Evolutionary conservation across 371 early-diverging fungal genomes (phyloP), one percentile per base, ranked within the genome.

Genomic region (Parasitella parasitica): DNA sequence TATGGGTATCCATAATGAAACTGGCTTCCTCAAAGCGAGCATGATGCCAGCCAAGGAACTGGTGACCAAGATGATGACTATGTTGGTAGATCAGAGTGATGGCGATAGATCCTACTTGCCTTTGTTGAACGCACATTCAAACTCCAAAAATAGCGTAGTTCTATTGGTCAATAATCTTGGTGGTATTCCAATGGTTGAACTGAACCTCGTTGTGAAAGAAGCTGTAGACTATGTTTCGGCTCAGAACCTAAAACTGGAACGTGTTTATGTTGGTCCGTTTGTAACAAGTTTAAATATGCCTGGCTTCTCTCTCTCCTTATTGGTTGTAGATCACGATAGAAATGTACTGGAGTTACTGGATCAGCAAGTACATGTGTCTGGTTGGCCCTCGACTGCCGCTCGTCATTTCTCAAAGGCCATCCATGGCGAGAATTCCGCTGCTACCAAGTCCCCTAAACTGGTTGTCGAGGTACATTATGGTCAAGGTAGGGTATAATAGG

Each of bases 141-240:
- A 27, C 4, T 41, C 53, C 8, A 61, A 59, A 16, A 59, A 68
- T 4, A 64, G 69, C 2, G 78, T 89, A 11, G 81, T 84, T 9
- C 57, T 94, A 18, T 55, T 94, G 38, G 78, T 93, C 32, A 94
- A 94, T 69, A 94, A 94, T 72, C 76, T 92, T 11, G 94, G 94
- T 6, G 93, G 89, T 0, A 78, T 85, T 0, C 83, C 92, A 1
- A 74, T 76, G 30, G 66, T 93, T 15, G 94, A 93, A 70, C 66
- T 90, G 64, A 85, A 88, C 15, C 71, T 87, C 6, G 82, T 87
- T 5, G 81, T 84, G 20, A 89, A 88, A 51, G 85, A 89, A 30
- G 88, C 89, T 3, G 76, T 84, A 1, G 81, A 74, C 9, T 60
- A 56, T 11, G 20, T 81, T 2, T 50, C 67, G 9, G 46, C 50